Conservation (phyloP, 805 yeast genomes). For the Candida palmyrensis region DNA sequence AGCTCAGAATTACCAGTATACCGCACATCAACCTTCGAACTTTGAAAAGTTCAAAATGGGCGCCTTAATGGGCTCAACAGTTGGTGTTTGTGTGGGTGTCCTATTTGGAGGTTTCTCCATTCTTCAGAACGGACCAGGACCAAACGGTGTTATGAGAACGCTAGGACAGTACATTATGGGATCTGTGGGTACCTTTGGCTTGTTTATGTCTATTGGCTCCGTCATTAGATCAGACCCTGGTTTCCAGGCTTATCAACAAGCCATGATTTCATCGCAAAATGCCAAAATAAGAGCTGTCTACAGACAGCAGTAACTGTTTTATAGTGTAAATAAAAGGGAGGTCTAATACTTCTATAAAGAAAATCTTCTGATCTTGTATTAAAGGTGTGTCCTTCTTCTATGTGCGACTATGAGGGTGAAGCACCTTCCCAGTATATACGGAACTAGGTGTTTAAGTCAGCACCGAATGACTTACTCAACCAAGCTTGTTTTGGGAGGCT, state of each 20-base stretch:
- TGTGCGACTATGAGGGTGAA: background rate
- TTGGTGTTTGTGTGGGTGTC: constrained; percentile 92
- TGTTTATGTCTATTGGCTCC: constrained; percentile 95
- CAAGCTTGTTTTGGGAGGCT: constrained; percentile 2
- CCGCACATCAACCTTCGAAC: constrained; percentile 63
- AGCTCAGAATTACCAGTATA: constrained; percentile 60
- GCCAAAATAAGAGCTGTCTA: constrained; percentile 24
- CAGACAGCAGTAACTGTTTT: constrained; percentile 8
- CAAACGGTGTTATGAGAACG: constrained; percentile 94
- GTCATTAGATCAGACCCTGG: constrained; percentile 73
- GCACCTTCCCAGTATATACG: background rate
- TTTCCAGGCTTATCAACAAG: constrained; percentile 24
- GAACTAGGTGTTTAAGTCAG: no score
- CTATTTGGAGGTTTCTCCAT: constrained; percentile 92
- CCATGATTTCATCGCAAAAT: constrained; percentile 24
- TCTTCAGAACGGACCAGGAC: constrained; percentile 94
- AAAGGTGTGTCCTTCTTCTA: background rate
- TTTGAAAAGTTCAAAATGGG: constrained; percentile 99
- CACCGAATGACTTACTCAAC: no score
- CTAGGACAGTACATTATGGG: constrained; percentile 95
- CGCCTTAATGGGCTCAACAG: constrained; percentile 87
- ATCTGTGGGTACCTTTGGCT: constrained; percentile 93
- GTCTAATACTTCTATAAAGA: background rate
- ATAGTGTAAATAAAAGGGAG: background rate
- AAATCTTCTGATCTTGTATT: constrained; percentile 1